Conservation (phyloP, 352 stramenopile species). For the Phytopythium montanum region DNA sequence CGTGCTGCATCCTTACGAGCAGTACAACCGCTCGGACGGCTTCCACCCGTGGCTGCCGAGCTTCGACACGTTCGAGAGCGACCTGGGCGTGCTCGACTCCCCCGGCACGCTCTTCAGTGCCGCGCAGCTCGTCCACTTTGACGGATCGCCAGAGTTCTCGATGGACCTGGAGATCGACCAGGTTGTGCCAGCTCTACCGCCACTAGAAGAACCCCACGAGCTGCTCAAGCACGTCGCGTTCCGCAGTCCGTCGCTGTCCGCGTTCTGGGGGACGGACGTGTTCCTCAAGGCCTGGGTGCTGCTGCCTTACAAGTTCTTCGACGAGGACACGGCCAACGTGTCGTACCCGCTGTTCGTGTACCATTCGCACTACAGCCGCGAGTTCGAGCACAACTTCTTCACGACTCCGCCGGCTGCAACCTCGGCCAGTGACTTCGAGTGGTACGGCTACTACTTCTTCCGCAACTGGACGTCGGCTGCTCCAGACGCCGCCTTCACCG, state of each 20-base stretch:
- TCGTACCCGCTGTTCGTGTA: constrained; percentile 75
- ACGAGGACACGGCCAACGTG: constrained; percentile 37
- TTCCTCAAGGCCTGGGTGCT: constrained; percentile 69
- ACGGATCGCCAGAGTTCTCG: constrained; percentile 20
- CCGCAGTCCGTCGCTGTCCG: constrained; percentile 49
- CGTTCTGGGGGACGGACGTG: constrained; percentile 71
- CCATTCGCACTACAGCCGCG: constrained; percentile 67
- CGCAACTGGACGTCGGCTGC: constrained; percentile 67
- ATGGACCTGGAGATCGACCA: constrained; percentile 46
- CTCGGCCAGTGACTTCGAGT: constrained; percentile 24
- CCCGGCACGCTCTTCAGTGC: constrained; percentile 59
- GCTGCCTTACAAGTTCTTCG: constrained; percentile 66
- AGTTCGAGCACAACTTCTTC: constrained; percentile 58
- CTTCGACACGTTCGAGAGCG: constrained; percentile 56
- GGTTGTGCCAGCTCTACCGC: constrained; percentile 29
- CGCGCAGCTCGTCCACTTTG: constrained; percentile 44
- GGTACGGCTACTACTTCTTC: constrained; percentile 69
- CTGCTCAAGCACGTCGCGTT: constrained; percentile 67
- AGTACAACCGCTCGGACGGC: constrained; percentile 61
- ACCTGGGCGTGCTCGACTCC: constrained; percentile 45
- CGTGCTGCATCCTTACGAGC: constrained; percentile 55
- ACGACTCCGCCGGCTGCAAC: constrained; percentile 22
- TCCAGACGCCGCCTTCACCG: constrained; percentile 40
- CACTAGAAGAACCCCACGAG: constrained; percentile 38
- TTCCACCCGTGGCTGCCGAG: constrained; percentile 38